Percentiles rank a stretch among this genome's conserved stretches.
Evolutionary conservation across 192 early-diverging fungal species (phyloP).

Genomic region (Chytriomyces confervae): DNA sequence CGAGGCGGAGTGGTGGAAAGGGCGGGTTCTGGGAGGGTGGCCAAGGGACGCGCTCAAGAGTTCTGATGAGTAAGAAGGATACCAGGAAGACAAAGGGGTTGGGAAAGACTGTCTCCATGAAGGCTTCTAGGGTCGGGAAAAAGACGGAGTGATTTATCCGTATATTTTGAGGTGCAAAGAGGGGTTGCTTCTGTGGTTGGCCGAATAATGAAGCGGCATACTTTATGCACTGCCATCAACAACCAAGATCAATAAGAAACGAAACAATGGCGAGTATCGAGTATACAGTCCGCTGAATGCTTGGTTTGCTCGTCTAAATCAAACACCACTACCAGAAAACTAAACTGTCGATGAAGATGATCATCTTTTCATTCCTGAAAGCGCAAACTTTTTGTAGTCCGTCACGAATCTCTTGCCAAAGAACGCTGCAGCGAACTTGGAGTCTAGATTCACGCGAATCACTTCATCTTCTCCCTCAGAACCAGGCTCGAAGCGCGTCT

Average conservation of each 20-base stretch:
- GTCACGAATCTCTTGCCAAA: conserved; percentile 12
- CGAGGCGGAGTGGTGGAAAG: conserved; percentile 21
- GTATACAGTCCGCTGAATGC: too few relatives aligned
- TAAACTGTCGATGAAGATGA: too few relatives aligned
- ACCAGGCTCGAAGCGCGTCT: not conserved
- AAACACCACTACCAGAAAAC: too few relatives aligned
- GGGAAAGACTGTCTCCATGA: conserved; percentile 59
- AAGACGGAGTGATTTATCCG: not conserved
- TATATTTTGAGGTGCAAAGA: too few relatives aligned
- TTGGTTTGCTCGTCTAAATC: too few relatives aligned
- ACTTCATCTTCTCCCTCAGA: not conserved
- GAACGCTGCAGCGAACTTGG: not conserved
- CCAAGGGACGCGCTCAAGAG: conserved; percentile 75
- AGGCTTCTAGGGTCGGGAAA: conserved; percentile 38
- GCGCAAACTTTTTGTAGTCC: too few relatives aligned
- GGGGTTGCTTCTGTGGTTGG: too few relatives aligned
- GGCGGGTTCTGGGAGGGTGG: conserved; percentile 91
- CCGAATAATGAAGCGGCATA: too few relatives aligned
- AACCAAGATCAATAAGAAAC: too few relatives aligned
- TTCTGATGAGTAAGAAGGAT: conserved; percentile 79
- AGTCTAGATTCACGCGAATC: conserved; percentile 19
- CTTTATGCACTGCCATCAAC: too few relatives aligned
- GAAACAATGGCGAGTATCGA: too few relatives aligned
- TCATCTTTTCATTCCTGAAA: too few relatives aligned
- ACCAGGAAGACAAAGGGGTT: conserved; percentile 65